phyloP scores from a whole-genome alignment of 2,329 filamentous ascomycete species.

The Colletotrichum costaricense region DNA sequence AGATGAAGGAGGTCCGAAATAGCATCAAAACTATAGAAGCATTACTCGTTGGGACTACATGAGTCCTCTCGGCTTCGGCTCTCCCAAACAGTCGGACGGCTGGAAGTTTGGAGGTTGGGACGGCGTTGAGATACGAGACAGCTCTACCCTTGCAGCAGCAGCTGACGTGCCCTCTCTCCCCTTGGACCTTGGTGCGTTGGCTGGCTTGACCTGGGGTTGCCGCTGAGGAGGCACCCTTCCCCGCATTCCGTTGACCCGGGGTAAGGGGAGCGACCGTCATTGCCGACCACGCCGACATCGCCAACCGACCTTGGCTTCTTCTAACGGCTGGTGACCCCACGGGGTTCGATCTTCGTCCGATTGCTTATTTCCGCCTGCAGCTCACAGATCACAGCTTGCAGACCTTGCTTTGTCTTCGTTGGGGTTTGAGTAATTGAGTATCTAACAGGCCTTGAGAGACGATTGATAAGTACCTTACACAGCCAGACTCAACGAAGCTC shows the following conservation, averaged over 20 bases:
- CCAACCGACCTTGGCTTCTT: conserved; percentile 21
- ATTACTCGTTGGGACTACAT: not conserved
- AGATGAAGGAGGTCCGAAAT: not conserved
- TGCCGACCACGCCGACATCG: conserved; percentile 22
- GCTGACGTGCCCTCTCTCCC: conserved; percentile 21
- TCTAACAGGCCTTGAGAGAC: not conserved
- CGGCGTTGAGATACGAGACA: not conserved
- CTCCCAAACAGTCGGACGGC: conserved; percentile 1
- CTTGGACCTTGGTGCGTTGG: not conserved
- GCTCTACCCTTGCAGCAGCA: not conserved
- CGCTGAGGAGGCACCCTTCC: conserved; percentile 32
- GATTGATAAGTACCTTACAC: not conserved
- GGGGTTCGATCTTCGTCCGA: not conserved
- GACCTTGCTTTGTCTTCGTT: not conserved
- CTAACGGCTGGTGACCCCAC: conserved; percentile 10
- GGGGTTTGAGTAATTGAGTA: not conserved
- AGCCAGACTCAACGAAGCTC: no score
- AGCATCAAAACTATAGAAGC: not conserved
- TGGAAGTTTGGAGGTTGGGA: conserved; percentile 5
- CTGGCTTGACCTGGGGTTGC: not conserved
- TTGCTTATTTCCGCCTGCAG: no score
- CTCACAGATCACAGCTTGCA: no score
- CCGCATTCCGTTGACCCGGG: conserved; percentile 39
- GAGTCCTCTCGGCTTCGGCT: conserved; percentile 8
- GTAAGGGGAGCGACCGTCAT: conserved; percentile 18